Evolutionary conservation across 2,329 filamentous ascomycete genomes (phyloP), one percentile per base, ranked within the genome.

Genomic region (Pestalotiopsis sp.): DNA sequence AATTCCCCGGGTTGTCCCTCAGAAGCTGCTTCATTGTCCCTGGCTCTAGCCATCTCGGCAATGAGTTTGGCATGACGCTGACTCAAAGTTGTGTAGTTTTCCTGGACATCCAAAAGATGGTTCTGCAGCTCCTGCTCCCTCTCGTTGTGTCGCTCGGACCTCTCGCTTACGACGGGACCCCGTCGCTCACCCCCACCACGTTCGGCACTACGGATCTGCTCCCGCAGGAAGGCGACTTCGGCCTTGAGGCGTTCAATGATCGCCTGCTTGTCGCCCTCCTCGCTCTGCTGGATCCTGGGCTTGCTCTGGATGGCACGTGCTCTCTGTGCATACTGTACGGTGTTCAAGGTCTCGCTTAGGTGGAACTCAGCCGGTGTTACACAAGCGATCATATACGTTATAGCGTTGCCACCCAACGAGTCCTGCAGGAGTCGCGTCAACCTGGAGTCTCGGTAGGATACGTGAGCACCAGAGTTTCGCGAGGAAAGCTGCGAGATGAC

Each of bases 311-410:
- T 99, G 1, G 95, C 94, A 72, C 96, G 92, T 71, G 96, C 97
- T 72, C 96, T 90, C 82, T 98, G 96, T 6, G 96, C 96, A 81
- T 99, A 99, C 79, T 98, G 93, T 25, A 99, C 93, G 0, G 96
- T 99, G 79, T 99, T 99, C 68, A 99, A 85, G 0, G 97, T 98
- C 82, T 99, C 96, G 82, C 95, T 98, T 59, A 99, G 85, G 79
- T 99, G 96, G 78, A 99, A 99, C 78, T 98, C 95, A 14, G 95
- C 94, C 0, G 95, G 95, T 1, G 95, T 99, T 38, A 99, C 95
- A 81, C 96, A 99, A 9, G 96, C 96, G 82, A 99, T 96, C 96
- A 99, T 98, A 83, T 98, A 99, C 0, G 96, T 99, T 78, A 98
- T 97, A 45, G 96, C 96, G 78, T 97, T 98, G 4, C 96, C 96